Evolutionary conservation across 179 eudicot genomes (phyloP).

Genomic region (Patellifolia procumbens): DNA sequence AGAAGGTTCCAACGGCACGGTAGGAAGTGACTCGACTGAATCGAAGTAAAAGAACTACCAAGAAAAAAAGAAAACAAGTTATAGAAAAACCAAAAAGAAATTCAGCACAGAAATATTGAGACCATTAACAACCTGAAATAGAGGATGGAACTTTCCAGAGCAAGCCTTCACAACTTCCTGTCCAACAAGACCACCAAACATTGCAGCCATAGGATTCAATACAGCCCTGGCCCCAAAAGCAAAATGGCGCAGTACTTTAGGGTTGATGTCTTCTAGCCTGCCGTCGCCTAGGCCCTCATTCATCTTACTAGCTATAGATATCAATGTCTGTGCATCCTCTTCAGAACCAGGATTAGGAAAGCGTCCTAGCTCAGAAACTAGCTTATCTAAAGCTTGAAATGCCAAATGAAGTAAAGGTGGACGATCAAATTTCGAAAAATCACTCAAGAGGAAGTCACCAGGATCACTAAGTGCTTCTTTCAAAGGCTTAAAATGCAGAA

Average conservation of each 20-base stretch:
- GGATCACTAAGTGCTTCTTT: slow-evolving; percentile 76
- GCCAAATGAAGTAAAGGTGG: slow-evolving; percentile 86
- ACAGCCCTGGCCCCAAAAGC: slow-evolving; percentile 87
- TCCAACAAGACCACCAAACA: slow-evolving; percentile 95
- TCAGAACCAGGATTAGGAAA: slow-evolving; percentile 77
- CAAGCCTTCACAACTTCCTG: slow-evolving; percentile 96
- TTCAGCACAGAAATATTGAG: neutral
- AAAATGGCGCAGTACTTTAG: slow-evolving; percentile 63
- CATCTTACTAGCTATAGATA: slow-evolving; percentile 53
- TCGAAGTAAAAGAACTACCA: slow-evolving; percentile 90
- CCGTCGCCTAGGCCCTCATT: slow-evolving; percentile 57
- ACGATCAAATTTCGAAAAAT: slow-evolving; percentile 83
- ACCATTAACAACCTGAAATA: slow-evolving; percentile 62
- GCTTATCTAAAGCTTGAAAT: slow-evolving; percentile 81
- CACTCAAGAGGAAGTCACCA: slow-evolving; percentile 84
- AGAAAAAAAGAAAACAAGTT: slow-evolving; percentile 1
- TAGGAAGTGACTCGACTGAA: slow-evolving; percentile 87
- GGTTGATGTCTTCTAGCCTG: slow-evolving; percentile 59
- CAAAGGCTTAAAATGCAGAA: slow-evolving; percentile 73
- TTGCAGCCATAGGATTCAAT: slow-evolving; percentile 96
- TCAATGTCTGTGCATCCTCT: slow-evolving; percentile 83
- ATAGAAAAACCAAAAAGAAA: neutral
- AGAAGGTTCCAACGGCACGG: slow-evolving; percentile 59
- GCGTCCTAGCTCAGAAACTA: slow-evolving; percentile 55
- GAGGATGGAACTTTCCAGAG: slow-evolving; percentile 94